Percentiles rank a stretch among this genome's conserved stretches.
These are phyloP conservation scores for Bruguiera parviflora DNA, from an alignment of 345 rosid genomes.

Conservation along the genomic window DNA sequence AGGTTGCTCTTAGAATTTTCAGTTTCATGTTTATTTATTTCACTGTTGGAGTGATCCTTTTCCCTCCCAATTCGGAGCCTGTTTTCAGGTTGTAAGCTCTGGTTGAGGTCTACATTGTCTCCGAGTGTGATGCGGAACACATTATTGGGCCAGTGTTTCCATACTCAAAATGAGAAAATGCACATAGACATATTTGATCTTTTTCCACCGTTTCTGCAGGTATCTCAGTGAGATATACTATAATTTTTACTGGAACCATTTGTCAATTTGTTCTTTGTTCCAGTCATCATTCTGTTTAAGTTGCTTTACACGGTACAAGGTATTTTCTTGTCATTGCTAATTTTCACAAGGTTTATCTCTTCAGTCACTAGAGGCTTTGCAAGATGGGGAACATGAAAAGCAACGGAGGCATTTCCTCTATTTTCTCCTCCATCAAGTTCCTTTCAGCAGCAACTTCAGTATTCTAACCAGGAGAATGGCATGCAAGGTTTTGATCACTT, in stretches of 20 bases:
- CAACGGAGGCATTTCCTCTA: conserved; percentile 84
- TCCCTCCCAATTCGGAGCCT: conserved; percentile 10
- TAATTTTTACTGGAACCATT: conserved; percentile 8
- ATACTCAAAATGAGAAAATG: conserved; percentile 79
- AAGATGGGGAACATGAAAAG: conserved; percentile 95
- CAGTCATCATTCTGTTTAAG: not conserved
- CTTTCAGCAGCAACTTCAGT: conserved; percentile 93
- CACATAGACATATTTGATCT: conserved; percentile 98
- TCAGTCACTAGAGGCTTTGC: conserved; percentile 95
- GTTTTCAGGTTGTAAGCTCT: conserved; percentile 85
- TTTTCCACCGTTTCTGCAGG: conserved; percentile 91
- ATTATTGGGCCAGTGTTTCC: conserved; percentile 95
- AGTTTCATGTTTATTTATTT: not conserved
- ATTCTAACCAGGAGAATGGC: conserved; percentile 70
- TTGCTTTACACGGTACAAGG: not conserved
- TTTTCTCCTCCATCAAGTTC: conserved; percentile 96
- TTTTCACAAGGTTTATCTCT: conserved; percentile 18
- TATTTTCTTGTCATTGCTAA: conserved; percentile 21
- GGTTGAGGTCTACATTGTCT: conserved; percentile 93
- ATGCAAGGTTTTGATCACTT: conserved; percentile 64
- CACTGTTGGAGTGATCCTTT: conserved; percentile 4
- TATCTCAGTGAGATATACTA: conserved; percentile 31
- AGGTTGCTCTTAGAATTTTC: not conserved
- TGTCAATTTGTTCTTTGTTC: not conserved
- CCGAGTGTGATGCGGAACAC: conserved; percentile 97